Evolutionary conservation across 2,329 filamentous ascomycete genomes (phyloP).

Genomic region (Nothopassalora personata): DNA sequence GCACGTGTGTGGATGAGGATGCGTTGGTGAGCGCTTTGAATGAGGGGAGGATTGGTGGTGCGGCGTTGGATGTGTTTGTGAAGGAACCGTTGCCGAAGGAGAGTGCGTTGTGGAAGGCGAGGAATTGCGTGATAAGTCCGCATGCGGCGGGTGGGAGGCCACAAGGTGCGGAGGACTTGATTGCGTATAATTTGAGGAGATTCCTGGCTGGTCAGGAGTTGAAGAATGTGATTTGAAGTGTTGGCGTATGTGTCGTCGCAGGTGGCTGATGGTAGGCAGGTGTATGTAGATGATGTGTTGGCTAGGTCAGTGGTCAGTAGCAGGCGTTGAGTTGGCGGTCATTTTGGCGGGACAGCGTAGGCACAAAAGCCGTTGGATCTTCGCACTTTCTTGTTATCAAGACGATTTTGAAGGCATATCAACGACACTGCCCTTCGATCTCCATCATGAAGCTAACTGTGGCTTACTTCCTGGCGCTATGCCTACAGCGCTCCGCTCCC

Average conservation of each 20-base stretch:
- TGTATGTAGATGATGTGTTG: neutral
- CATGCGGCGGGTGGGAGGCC: slow-evolving; percentile 58
- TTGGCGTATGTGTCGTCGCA: neutral
- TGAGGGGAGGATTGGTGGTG: slow-evolving; percentile 44
- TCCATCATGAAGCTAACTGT: neutral
- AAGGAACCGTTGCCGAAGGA: slow-evolving; percentile 49
- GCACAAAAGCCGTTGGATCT: neutral
- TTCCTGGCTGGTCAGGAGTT: slow-evolving; percentile 56
- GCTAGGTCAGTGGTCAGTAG: neutral
- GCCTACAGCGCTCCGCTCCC: neutral
- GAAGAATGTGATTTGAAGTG: slow-evolving; percentile 48
- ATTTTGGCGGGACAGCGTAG: neutral
- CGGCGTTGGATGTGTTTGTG: slow-evolving; percentile 48
- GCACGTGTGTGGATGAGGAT: slow-evolving; percentile 53
- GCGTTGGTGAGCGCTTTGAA: slow-evolving; percentile 45
- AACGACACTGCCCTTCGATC: neutral
- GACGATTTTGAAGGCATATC: neutral
- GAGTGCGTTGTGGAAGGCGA: slow-evolving; percentile 45
- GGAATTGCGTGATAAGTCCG: slow-evolving; percentile 51
- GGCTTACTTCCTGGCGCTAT: neutral
- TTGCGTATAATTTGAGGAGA: slow-evolving; percentile 56
- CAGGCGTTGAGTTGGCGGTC: neutral
- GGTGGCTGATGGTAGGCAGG: neutral
- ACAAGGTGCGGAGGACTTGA: slow-evolving; percentile 55
- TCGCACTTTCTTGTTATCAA: neutral